Conservation (phyloP, 225 moss, liverwort and hornwort genomes). For the Sphagnum tenellum region DNA sequence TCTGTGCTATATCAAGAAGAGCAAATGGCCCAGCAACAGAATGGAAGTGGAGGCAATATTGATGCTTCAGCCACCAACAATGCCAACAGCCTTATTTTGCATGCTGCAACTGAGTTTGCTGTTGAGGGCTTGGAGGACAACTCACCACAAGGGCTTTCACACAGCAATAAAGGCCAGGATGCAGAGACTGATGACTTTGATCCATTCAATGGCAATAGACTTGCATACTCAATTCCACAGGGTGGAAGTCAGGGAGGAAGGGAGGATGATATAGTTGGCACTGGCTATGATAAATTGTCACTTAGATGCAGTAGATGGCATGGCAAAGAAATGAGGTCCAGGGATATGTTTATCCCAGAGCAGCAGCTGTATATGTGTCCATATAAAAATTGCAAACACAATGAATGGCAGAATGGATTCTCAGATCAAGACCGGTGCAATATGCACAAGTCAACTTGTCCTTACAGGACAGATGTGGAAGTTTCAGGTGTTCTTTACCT, state of each 20-base stretch:
- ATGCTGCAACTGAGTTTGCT: constrained; percentile 80
- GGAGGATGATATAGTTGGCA: constrained; percentile 55
- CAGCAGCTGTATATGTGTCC: constrained; percentile 62
- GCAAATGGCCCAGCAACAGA: constrained; percentile 59
- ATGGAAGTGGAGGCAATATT: constrained; percentile 28
- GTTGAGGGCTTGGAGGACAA: constrained; percentile 73
- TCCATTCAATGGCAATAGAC: constrained; percentile 36
- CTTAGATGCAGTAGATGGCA: constrained; percentile 55
- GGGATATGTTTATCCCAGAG: constrained; percentile 39
- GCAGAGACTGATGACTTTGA: constrained; percentile 80
- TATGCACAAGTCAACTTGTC: constrained; percentile 51
- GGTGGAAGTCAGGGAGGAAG: constrained; percentile 13
- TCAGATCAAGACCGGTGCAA: constrained; percentile 55
- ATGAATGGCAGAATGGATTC: constrained; percentile 70
- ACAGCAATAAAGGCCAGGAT: constrained; percentile 57
- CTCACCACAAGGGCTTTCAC: constrained; percentile 38
- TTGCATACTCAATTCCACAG: constrained; percentile 26
- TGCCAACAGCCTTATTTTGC: constrained; percentile 26
- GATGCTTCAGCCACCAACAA: constrained; percentile 25
- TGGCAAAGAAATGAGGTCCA: constrained; percentile 28
- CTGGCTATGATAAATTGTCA: constrained; percentile 46
- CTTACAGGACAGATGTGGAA: constrained; percentile 28
- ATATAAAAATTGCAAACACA: constrained; percentile 53
- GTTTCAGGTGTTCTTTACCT: constrained; percentile 14
- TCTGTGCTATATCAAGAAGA: constrained; percentile 87